A percentile compares a stretch with the other conserved stretches of the same genome.
Evolutionary conservation across 441 rosid genomes (phyloP).

Genomic region (Isatis lusitanica): DNA sequence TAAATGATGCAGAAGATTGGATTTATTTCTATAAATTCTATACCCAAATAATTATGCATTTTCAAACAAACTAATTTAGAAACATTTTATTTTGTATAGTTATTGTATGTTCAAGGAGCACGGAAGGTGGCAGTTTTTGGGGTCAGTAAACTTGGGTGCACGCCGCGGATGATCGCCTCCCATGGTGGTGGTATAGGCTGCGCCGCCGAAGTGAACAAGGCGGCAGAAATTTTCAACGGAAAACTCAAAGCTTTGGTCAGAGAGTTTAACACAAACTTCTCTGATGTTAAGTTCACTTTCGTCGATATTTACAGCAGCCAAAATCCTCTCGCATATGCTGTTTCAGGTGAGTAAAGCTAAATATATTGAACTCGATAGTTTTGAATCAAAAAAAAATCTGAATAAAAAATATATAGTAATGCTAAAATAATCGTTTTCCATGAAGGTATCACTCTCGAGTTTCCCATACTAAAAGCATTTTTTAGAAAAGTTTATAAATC

Average conservation of each 20-base stretch:
- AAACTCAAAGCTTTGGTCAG: conserved; percentile 26
- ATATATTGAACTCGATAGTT: neutral
- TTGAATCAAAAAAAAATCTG: neutral
- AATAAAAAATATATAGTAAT: neutral
- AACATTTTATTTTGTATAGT: conserved; percentile 27
- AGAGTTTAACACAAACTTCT: conserved; percentile 20
- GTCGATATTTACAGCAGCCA: conserved; percentile 20
- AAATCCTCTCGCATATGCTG: neutral
- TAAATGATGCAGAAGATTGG: neutral
- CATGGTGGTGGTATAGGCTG: conserved; percentile 36
- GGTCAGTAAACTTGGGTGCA: conserved; percentile 41
- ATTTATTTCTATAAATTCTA: neutral
- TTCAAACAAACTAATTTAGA: neutral
- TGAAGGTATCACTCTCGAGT: too few species aligned
- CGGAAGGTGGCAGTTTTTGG: conserved; percentile 53
- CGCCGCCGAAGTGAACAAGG: conserved; percentile 27
- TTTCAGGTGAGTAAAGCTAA: conserved; percentile 22
- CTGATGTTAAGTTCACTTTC: conserved; percentile 31
- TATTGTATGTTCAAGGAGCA: conserved; percentile 46
- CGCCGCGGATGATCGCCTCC: conserved; percentile 33
- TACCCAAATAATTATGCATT: neutral
- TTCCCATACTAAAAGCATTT: too few species aligned
- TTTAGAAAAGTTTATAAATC: too few species aligned
- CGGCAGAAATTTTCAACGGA: conserved; percentile 25
- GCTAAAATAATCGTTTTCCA: too few species aligned